Conservation (phyloP, 225 moss, liverwort and hornwort species). For the Antitrichia curtipendula region DNA sequence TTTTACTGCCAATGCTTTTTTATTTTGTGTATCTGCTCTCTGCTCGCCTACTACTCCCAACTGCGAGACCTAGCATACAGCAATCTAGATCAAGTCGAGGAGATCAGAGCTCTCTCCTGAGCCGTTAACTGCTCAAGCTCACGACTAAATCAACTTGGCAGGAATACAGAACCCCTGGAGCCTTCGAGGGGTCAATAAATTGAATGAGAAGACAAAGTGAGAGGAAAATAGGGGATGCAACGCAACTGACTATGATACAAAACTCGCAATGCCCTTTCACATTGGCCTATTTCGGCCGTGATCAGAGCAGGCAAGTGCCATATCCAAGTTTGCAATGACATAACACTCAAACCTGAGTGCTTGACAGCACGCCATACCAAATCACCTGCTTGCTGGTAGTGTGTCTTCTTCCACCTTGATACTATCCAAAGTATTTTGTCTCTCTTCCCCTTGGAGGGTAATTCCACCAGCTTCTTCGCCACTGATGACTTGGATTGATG, state of each 20-base stretch:
- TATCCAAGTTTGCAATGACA: neutral
- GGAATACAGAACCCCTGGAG: constrained; percentile 3
- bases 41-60: neutral
- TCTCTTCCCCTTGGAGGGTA: neutral
- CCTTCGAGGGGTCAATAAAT: constrained; percentile 13
- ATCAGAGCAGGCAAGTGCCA: neutral
- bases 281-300: neutral
- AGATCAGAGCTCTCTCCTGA: neutral
- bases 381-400: neutral
- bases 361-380: neutral
- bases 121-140: neutral
- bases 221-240: neutral
- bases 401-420: constrained; percentile 1
- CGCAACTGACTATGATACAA: constrained; percentile 24
- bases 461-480: neutral
- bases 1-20: neutral
- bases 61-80: neutral
- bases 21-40: neutral
- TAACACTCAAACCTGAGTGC: neutral
- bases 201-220: neutral
- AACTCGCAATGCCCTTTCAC: neutral
- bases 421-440: neutral
- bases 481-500: neutral
- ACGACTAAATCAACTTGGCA: neutral
- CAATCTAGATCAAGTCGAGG: neutral